These are phyloP conservation scores for Blastobotrys apis DNA, from an alignment of 1,139 yeast species.

Conservation along the genomic window DNA sequence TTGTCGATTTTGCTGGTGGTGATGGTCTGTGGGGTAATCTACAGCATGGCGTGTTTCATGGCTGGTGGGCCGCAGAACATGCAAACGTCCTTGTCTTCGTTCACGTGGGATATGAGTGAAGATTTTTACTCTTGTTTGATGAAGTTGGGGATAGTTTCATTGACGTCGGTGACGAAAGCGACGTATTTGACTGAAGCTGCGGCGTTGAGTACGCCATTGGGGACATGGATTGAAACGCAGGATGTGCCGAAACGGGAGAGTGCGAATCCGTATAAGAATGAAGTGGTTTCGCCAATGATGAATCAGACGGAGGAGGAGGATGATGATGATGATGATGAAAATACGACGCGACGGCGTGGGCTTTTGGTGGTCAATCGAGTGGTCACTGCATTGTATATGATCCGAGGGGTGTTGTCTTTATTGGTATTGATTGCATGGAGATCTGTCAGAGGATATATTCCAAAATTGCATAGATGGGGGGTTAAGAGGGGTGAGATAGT, in stretches of 20 bases:
- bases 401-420: conserved; percentile 17
- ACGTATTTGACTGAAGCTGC: conserved; percentile 61
- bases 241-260: background rate
- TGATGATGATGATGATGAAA: no score
- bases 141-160: conserved; percentile 57
- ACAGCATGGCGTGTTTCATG: conserved; percentile 51
- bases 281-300: conserved; percentile 11
- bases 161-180: conserved; percentile 61
- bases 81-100: conserved; percentile 31
- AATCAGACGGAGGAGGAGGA: no score
- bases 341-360: background rate
- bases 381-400: conserved; percentile 21
- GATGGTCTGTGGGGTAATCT: conserved; percentile 48
- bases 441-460: conserved; percentile 4
- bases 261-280: conserved; percentile 20
- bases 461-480: background rate
- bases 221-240: conserved; percentile 55
- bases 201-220: conserved; percentile 44
- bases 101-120: conserved; percentile 44
- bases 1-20: conserved; percentile 49
- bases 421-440: conserved; percentile 14
- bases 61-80: conserved; percentile 51
- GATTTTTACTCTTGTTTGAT: conserved; percentile 63
- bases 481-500: background rate
- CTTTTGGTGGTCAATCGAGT: conserved; percentile 18